Evolutionary conservation across 176 grass and related monocot genomes (phyloP).

Genomic region (Aegilops tauschii): DNA sequence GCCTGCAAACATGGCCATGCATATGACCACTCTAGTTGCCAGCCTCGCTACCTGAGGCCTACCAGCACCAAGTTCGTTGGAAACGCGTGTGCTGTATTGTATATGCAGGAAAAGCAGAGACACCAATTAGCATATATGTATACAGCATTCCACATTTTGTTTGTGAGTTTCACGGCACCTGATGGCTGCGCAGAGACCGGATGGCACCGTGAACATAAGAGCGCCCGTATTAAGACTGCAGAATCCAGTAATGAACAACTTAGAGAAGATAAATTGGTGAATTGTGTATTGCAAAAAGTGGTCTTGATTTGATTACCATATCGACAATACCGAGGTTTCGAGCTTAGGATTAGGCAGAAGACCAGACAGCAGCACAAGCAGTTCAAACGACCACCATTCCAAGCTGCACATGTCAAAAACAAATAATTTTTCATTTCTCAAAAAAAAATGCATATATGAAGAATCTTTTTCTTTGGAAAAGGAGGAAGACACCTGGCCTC

Average conservation of each 20-base stretch:
- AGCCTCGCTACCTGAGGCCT: background rate
- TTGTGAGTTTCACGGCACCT: background rate
- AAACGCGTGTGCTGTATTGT: background rate
- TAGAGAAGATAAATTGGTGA: background rate
- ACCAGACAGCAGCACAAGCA: conserved; percentile 1
- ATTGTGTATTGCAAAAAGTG: background rate
- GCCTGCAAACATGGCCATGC: background rate
- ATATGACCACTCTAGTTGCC: background rate
- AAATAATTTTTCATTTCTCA: no score
- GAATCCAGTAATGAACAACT: background rate
- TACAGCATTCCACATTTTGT: background rate
- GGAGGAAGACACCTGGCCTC: no score
- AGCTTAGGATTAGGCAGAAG: conserved; percentile 19
- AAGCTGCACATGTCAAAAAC: background rate
- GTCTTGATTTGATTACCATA: background rate
- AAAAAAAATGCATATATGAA: no score
- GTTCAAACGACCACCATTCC: conserved; percentile 12
- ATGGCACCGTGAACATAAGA: conserved; percentile 16
- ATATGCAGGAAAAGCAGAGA: background rate
- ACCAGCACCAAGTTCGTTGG: background rate
- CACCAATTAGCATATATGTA: background rate
- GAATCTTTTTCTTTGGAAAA: no score
- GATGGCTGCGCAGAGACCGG: background rate
- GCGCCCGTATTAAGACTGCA: background rate
- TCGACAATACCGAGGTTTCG: background rate